Evolutionary conservation across 2,329 filamentous ascomycete species (phyloP), one percentile per base, ranked within the genome.

Genomic region (Fusarium tupiense): DNA sequence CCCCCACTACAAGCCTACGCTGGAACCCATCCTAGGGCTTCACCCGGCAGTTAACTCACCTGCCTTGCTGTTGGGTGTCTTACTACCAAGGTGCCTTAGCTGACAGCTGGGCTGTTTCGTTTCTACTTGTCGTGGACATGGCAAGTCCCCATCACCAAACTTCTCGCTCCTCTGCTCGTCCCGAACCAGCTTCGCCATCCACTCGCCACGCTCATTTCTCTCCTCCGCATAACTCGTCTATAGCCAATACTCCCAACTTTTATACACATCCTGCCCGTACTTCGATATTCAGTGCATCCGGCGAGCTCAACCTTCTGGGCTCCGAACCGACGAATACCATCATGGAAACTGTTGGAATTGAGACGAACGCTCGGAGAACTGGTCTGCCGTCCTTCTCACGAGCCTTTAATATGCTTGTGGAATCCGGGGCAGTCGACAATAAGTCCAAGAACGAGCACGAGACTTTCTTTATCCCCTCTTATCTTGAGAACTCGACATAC

Each of bases 391-490:
- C 84, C 13, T 86, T 86, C 73, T 90, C 88, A 29, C 83, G 87
- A 65, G 87, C 86, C 22, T 90, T 89, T 77, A 86, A 88, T 71
- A 82, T 85, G 66, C 87, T 87, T 70, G 83, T 85, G 78, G 77
- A 79, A 46, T 77, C 77, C 64, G 78, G 82, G 71, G 74, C 79
- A 31, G 59, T 71, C 24, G 78, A 82, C 38, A 70, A 64, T 52
- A 72, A 72, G 46, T 49, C 78, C 74, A 73, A 78, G 22, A 71
- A 76, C 60, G 71, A 76, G 14, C 78, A 80, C 3, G 78, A 86
- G 66, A 77, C 82, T 66, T 96, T 96, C 86, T 95, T 98, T 82
- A 88, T 92, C 17, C 96, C 96, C 2, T 95, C 94, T 10, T 98
- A 98, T 83, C 88, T 98, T 50, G 87, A 88, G 75, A 90, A 90